Evolutionary conservation across 2,329 filamentous ascomycete species (phyloP), one percentile per base, ranked within the genome.

Genomic region (Leptographium wingfieldii): DNA sequence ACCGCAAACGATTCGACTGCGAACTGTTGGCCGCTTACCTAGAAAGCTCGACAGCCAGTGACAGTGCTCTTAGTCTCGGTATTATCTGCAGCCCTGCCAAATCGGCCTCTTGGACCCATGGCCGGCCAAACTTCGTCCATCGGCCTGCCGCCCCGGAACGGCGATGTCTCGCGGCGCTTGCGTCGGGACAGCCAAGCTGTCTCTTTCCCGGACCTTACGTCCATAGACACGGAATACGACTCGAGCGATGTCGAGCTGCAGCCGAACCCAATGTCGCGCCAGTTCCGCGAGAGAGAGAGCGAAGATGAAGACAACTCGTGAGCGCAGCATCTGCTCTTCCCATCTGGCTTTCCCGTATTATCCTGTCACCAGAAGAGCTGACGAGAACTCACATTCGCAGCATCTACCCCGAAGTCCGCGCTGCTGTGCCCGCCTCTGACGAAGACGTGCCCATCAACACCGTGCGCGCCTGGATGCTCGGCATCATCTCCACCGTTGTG

Each of bases 361-460:
- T 48, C 46, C 25, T 3, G 25, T 14, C 10, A 12, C 5, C 25
- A 29, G 11, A 5, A 10, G 5, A 14, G 22, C 46, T 51, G 22
- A 46, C 16, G 43, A n/a, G 5, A 9, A 7, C 19, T 10, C 19
- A 1, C 19, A 5, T 25, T 49, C 49, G 12, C 38, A 56, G 55
- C 16, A 33, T 35, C 55, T 56, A 43, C 5, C 29, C 55, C 38
- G 55, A 56, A 31, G 55, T 56, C 25, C 55, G 85, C 58, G 76
- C 85, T 52, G 80, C 81, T 2, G 85, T 81, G 76, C 81, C 83
- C 0, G 16, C 55, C 5, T 29, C 38, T 3, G 55, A 56, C 38
- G 33, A 11, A 3, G 35, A 46, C 11, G 35, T 27, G 35, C 38
- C 55, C 9, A 33, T n/a, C 22, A 56, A n/a, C 55, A 56, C 55